phyloP scores from a whole-genome alignment of 2,329 filamentous ascomycete species.

The Nemania sp. region DNA sequence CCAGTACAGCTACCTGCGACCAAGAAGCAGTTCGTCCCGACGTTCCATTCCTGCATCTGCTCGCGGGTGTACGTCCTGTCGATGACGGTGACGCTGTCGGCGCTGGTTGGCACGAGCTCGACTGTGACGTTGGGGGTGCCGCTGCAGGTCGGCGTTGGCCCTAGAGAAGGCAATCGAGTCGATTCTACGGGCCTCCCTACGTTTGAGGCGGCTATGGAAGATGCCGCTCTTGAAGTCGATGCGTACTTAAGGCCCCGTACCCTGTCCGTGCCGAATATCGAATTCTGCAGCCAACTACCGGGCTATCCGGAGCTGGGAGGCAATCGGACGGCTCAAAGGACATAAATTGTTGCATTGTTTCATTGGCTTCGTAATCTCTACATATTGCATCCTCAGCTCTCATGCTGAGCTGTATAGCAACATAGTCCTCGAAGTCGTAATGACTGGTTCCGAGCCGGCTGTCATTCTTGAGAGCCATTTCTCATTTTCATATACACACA shows the following conservation, averaged over 20 bases:
- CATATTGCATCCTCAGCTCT: background rate
- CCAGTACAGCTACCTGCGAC: constrained; percentile 61
- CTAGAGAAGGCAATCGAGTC: constrained; percentile 47
- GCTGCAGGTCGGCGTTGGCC: constrained; percentile 62
- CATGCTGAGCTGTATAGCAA: background rate
- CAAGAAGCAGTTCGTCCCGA: constrained; percentile 65
- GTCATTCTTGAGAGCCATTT: background rate
- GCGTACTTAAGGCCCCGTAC: constrained; percentile 58
- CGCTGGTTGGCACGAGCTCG: constrained; percentile 53
- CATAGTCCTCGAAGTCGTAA: background rate
- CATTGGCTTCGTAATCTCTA: background rate
- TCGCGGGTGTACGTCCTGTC: constrained; percentile 67
- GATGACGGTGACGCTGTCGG: constrained; percentile 55
- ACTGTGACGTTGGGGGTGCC: constrained; percentile 61
- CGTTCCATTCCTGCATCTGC: constrained; percentile 69
- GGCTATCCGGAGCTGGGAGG: constrained; percentile 44
- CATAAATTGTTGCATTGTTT: background rate
- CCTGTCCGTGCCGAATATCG: constrained; percentile 52
- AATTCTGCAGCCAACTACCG: constrained; percentile 53
- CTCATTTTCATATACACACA: background rate
- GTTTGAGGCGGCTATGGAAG: constrained; percentile 61
- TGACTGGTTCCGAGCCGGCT: background rate
- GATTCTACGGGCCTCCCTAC: constrained; percentile 53
- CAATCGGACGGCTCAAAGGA: constrained; percentile 8
- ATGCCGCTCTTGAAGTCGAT: constrained; percentile 55